These are phyloP conservation scores for Trichoderma sp. DNA, from an alignment of 2,329 filamentous ascomycete species.

Conservation along the genomic window DNA sequence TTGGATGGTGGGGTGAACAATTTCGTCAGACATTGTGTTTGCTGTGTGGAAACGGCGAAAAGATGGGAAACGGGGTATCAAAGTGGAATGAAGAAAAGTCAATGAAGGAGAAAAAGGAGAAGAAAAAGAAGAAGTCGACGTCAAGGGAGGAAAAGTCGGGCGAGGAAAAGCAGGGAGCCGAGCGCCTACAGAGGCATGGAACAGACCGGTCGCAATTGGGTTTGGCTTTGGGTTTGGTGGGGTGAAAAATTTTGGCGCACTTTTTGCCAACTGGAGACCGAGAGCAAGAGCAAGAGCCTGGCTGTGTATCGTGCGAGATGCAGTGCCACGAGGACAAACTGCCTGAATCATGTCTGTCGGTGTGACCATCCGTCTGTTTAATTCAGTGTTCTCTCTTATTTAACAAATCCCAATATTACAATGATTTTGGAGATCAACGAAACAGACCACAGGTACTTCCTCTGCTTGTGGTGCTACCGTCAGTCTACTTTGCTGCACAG, in stretches of 20 bases:
- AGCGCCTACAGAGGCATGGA: conserved; percentile 21
- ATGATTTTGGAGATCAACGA: not conserved
- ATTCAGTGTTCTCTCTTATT: no score
- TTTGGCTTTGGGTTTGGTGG: conserved; percentile 21
- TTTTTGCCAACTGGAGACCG: conserved; percentile 3
- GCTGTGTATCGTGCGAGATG: not conserved
- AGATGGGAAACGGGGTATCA: conserved; percentile 15
- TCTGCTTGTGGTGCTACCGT: not conserved
- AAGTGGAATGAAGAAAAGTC: not conserved
- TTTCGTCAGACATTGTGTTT: conserved; percentile 60
- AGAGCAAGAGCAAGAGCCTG: not conserved
- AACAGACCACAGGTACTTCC: not conserved
- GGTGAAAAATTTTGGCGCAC: conserved; percentile 23
- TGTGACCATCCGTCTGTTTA: not conserved
- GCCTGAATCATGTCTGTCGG: not conserved
- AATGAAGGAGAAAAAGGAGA: not conserved
- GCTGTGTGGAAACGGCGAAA: conserved; percentile 16
- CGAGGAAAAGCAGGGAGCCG: not conserved
- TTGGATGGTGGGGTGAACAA: conserved; percentile 75
- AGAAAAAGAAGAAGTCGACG: not conserved
- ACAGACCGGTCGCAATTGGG: conserved; percentile 4
- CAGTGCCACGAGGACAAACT: not conserved
- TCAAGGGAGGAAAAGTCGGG: not conserved
- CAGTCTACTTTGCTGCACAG: not conserved
- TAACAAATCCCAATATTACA: no score